phyloP scores from a whole-genome alignment of 2,329 filamentous ascomycete species.

The Fusarium praegraminearum region DNA sequence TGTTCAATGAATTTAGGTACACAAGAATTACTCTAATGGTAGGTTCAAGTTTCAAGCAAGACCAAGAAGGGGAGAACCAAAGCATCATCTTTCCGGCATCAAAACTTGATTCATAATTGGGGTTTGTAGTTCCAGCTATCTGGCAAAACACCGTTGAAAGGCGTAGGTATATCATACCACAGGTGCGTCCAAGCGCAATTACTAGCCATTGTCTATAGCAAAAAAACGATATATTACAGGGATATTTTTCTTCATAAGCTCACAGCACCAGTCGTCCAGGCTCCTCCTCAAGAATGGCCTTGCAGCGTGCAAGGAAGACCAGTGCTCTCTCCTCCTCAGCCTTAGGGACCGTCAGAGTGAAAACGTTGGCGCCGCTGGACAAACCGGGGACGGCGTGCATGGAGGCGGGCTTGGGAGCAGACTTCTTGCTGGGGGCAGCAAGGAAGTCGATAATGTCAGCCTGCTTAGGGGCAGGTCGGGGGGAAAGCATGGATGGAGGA shows the following conservation, averaged over 20 bases:
- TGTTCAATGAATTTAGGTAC: background rate
- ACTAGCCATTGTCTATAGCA: slow-evolving; percentile 46
- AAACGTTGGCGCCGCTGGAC: slow-evolving; percentile 75
- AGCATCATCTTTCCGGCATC: slow-evolving; percentile 4
- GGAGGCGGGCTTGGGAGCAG: slow-evolving; percentile 41
- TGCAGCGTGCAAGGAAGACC: slow-evolving; percentile 87
- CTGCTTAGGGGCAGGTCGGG: slow-evolving; percentile 51
- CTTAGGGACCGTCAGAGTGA: slow-evolving; percentile 82
- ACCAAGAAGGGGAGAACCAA: background rate
- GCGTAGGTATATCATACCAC: slow-evolving; percentile 31
- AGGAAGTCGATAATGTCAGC: slow-evolving; percentile 88
- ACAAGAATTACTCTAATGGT: background rate
- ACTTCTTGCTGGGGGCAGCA: slow-evolving; percentile 56
- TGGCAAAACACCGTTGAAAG: slow-evolving; percentile 24
- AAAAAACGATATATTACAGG: slow-evolving; percentile 50
- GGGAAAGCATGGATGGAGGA: slow-evolving; percentile 57
- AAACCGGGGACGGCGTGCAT: slow-evolving; percentile 59
- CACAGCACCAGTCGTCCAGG: slow-evolving; percentile 79
- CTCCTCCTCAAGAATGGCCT: slow-evolving; percentile 83
- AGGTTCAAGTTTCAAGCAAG: background rate
- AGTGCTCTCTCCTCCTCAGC: slow-evolving; percentile 85
- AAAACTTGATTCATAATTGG: slow-evolving; percentile 29
- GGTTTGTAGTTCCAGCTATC: slow-evolving; percentile 22
- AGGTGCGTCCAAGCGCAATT: slow-evolving; percentile 36
- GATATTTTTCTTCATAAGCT: slow-evolving; percentile 44